Evolutionary conservation across 805 yeast species (phyloP).

Genomic region (Metschnikowia reukaufii): DNA sequence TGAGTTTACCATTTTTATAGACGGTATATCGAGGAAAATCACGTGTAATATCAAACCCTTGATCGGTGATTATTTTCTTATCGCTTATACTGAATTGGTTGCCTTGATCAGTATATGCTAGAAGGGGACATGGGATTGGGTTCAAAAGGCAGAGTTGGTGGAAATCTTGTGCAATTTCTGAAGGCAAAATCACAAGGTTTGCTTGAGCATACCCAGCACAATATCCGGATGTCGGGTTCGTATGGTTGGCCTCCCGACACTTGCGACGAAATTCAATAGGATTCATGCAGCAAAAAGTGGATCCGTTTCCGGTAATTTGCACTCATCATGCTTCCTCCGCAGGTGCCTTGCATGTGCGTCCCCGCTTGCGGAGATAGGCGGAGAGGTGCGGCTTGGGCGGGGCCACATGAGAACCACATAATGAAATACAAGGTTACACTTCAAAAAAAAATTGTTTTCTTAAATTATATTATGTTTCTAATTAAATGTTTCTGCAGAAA

Average conservation of each 20-base stretch:
- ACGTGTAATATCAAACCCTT: constrained; percentile 29
- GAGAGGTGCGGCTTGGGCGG: too few species aligned
- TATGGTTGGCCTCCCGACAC: constrained; percentile 3
- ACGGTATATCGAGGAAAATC: constrained; percentile 38
- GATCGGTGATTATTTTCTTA: constrained; percentile 4
- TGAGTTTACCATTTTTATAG: constrained; percentile 31
- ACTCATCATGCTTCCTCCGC: neutral
- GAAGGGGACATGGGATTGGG: constrained; percentile 41
- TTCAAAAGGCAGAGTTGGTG: constrained; percentile 35
- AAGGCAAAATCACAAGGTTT: constrained; percentile 37
- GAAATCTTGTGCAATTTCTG: constrained; percentile 33
- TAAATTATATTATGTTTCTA: neutral
- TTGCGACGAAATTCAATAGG: constrained; percentile 9
- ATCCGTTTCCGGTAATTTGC: neutral
- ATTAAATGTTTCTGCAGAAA: neutral
- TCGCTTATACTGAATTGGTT: constrained; percentile 18
- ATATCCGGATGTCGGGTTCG: constrained; percentile 16
- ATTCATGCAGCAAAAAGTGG: constrained; percentile 1
- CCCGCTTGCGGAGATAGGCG: neutral
- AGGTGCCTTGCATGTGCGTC: neutral
- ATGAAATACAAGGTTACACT: too few species aligned
- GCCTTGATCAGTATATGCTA: constrained; percentile 29
- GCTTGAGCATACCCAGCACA: constrained; percentile 37
- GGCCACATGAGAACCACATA: too few species aligned
- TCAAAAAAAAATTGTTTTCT: neutral